Percentiles rank a stretch among this genome's conserved stretches.
Evolutionary conservation across 805 yeast genomes (phyloP).

Genomic region (Ogataea chonburiensis): DNA sequence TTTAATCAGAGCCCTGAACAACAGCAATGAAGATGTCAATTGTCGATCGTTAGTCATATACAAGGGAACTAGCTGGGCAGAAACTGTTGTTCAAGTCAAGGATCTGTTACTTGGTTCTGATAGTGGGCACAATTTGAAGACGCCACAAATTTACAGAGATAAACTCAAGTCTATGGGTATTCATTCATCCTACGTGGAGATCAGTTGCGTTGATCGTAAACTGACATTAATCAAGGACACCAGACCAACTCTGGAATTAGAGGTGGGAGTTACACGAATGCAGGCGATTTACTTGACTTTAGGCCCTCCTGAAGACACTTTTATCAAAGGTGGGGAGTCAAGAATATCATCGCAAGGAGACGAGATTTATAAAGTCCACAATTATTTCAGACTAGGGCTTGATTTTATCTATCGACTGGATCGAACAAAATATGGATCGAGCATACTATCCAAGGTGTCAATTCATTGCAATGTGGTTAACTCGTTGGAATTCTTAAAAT

Average conservation of each 20-base stretch:
- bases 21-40: constrained; percentile 32
- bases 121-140: background rate
- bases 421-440: constrained; percentile 24
- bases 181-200: background rate
- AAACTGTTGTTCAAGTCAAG: constrained; percentile 11
- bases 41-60: constrained; percentile 42
- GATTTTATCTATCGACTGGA: constrained; percentile 50
- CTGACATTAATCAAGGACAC: background rate
- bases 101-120: constrained; percentile 1
- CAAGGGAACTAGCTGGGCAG: constrained; percentile 39
- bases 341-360: constrained; percentile 26
- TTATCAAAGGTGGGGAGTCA: constrained; percentile 40
- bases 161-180: background rate
- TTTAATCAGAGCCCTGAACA: constrained; percentile 27
- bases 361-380: constrained; percentile 43
- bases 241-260: background rate
- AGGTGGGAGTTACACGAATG: constrained; percentile 43
- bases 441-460: constrained; percentile 45
- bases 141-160: background rate
- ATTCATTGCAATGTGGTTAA: constrained; percentile 54
- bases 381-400: constrained; percentile 53
- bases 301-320: constrained; percentile 58
- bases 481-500: constrained; percentile 51
- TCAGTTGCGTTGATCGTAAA: background rate
- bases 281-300: constrained; percentile 45